phyloP scores from a whole-genome alignment of 225 moss, liverwort and hornwort species.

The Thuidium tamariscinum region DNA sequence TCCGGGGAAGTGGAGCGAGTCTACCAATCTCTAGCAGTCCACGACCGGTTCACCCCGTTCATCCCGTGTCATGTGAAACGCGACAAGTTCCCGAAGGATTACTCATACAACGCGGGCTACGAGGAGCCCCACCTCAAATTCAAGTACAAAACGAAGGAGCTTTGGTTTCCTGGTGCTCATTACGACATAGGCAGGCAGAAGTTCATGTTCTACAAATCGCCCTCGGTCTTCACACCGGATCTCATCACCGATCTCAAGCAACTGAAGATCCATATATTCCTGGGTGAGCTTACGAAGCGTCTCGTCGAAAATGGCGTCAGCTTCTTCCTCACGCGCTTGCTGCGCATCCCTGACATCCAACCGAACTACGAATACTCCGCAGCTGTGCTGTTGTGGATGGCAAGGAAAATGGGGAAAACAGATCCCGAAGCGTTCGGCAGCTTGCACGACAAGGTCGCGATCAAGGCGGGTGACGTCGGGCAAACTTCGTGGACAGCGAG shows the following conservation, averaged over 20 bases:
- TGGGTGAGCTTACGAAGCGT: background rate
- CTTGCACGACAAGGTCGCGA: background rate
- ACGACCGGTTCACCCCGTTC: conserved; percentile 22
- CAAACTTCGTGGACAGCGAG: background rate
- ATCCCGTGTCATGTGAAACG: conserved; percentile 27
- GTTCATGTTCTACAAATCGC: conserved; percentile 36
- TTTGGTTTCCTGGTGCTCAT: conserved; percentile 35
- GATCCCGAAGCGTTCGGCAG: background rate
- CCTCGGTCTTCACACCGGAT: background rate
- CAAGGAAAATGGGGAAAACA: background rate
- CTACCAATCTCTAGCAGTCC: conserved; percentile 31
- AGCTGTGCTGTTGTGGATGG: conserved; percentile 16
- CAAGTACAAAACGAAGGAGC: conserved; percentile 10
- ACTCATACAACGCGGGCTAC: conserved; percentile 5
- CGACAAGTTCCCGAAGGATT: background rate
- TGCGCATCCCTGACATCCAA: conserved; percentile 19
- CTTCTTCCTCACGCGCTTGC: conserved; percentile 7
- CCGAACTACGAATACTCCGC: conserved; percentile 14
- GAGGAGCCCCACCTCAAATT: background rate
- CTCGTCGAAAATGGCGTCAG: background rate
- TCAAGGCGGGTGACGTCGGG: background rate
- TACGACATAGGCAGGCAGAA: conserved; percentile 33
- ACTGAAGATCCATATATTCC: background rate
- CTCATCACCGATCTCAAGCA: background rate
- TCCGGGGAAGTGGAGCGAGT: conserved; percentile 41